Evolutionary conservation across 2,329 filamentous ascomycete species (phyloP).

Genomic region (Penicillium fuscoglaucum): DNA sequence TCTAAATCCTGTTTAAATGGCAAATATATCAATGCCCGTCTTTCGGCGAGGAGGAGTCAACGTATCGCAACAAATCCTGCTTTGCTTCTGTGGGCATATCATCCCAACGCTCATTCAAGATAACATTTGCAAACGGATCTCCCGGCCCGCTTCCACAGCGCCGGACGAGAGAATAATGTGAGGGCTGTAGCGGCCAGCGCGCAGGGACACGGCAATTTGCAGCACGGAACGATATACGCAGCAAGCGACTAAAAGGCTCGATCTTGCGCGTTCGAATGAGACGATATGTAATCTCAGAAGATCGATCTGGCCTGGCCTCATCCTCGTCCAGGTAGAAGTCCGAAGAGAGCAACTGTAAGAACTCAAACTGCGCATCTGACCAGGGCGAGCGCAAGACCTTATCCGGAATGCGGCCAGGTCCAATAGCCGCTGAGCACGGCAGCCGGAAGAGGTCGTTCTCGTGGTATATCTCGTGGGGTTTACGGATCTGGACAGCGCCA

Average conservation of each 20-base stretch:
- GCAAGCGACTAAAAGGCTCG: conserved; percentile 33
- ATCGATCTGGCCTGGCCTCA: conserved; percentile 26
- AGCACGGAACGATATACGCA: conserved; percentile 33
- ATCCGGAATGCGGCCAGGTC: conserved; percentile 40
- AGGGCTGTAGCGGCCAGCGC: conserved; percentile 36
- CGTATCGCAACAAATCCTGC: conserved; percentile 26
- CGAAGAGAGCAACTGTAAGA: conserved; percentile 39
- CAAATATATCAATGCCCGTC: background rate
- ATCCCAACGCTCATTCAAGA: conserved; percentile 37
- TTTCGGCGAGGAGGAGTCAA: background rate
- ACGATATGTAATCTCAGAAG: conserved; percentile 33
- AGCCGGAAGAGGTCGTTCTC: conserved; percentile 39
- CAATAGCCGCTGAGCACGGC: conserved; percentile 29
- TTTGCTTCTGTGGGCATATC: conserved; percentile 31
- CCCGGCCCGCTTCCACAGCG: conserved; percentile 28
- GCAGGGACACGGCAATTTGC: conserved; percentile 34
- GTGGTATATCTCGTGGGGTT: conserved; percentile 28
- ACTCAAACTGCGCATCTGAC: conserved; percentile 41
- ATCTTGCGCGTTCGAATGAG: conserved; percentile 40
- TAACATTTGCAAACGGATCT: conserved; percentile 38
- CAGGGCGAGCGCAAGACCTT: conserved; percentile 41
- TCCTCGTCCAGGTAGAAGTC: conserved; percentile 44
- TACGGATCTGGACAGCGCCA: conserved; percentile 38
- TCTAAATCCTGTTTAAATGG: background rate
- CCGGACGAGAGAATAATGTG: conserved; percentile 35